A percentile compares a stretch with the other conserved stretches of the same genome.
Conservation (phyloP, 345 rosid species). For the Populus deltoides region DNA sequence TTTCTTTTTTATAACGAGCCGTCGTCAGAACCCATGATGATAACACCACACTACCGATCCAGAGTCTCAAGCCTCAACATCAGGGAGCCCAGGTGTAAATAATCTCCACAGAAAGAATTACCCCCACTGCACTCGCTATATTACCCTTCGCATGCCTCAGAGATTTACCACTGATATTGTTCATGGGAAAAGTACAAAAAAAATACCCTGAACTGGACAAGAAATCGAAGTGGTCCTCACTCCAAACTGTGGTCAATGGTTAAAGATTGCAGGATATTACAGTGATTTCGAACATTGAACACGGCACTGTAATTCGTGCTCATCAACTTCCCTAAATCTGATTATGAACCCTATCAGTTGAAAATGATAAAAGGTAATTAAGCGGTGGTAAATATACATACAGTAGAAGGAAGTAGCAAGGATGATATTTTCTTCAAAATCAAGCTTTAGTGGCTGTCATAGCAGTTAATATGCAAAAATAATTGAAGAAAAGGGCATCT, state of each 20-base stretch:
- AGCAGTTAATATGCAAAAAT: background rate
- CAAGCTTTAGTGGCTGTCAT: background rate
- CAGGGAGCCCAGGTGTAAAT: constrained; percentile 27
- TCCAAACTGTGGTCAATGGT: constrained; percentile 27
- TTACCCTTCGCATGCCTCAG: background rate
- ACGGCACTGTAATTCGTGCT: constrained; percentile 20
- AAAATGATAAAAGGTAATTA: background rate
- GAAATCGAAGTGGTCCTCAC: constrained; percentile 37
- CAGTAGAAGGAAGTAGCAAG: no score
- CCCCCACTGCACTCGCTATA: background rate
- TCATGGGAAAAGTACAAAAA: background rate
- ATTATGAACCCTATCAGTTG: background rate
- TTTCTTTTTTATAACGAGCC: constrained; percentile 18
- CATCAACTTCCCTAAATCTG: constrained; percentile 4
- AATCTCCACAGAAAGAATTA: background rate
- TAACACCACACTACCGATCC: constrained; percentile 14
- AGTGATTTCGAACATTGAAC: constrained; percentile 18
- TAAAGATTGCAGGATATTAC: constrained; percentile 13
- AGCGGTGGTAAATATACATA: no score
- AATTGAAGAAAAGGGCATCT: background rate
- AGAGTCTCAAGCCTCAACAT: constrained; percentile 17
- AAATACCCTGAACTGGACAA: background rate
- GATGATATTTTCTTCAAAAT: background rate
- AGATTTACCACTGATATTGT: background rate
- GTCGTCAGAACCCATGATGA: constrained; percentile 25